phyloP scores from a whole-genome alignment of 2,329 filamentous ascomycete species.

The Curvularia hawaiiensis region DNA sequence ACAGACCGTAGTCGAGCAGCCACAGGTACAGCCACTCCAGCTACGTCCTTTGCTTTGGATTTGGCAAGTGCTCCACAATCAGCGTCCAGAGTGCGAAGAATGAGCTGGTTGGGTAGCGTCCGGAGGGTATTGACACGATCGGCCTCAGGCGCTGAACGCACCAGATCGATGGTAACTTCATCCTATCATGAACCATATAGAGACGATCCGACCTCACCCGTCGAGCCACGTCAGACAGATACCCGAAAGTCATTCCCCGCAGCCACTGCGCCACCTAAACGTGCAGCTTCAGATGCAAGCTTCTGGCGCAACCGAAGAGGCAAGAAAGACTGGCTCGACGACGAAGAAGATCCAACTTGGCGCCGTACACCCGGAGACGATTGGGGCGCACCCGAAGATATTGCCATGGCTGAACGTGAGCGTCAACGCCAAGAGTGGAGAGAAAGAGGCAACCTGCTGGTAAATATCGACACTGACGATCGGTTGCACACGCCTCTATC shows the following conservation, averaged over 20 bases:
- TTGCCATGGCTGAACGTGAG: slow-evolving; percentile 38
- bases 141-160: slow-evolving; percentile 33
- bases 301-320: slow-evolving; percentile 51
- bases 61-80: slow-evolving; percentile 17
- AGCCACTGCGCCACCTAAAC: slow-evolving; percentile 41
- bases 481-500: slow-evolving; percentile 35
- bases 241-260: slow-evolving; percentile 29
- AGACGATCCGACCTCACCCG: slow-evolving; percentile 30
- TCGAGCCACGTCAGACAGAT: slow-evolving; percentile 7
- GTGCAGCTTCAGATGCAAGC: slow-evolving; percentile 52
- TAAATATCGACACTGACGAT: slow-evolving; percentile 36
- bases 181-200: slow-evolving; percentile 37
- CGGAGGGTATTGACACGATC: slow-evolving; percentile 43
- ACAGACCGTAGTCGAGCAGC: slow-evolving; percentile 31
- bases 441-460: slow-evolving; percentile 36
- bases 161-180: slow-evolving; percentile 33
- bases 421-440: slow-evolving; percentile 39
- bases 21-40: slow-evolving; percentile 33
- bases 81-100: slow-evolving; percentile 33
- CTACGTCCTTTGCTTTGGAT: slow-evolving; percentile 34
- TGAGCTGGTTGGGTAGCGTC: slow-evolving; percentile 47
- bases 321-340: slow-evolving; percentile 49
- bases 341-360: slow-evolving; percentile 40
- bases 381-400: slow-evolving; percentile 43
- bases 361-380: slow-evolving; percentile 44